Base-by-base conservation (phyloP, 495 filamentous ascomycete genomes). In the Oidiodendron maius region DNA sequence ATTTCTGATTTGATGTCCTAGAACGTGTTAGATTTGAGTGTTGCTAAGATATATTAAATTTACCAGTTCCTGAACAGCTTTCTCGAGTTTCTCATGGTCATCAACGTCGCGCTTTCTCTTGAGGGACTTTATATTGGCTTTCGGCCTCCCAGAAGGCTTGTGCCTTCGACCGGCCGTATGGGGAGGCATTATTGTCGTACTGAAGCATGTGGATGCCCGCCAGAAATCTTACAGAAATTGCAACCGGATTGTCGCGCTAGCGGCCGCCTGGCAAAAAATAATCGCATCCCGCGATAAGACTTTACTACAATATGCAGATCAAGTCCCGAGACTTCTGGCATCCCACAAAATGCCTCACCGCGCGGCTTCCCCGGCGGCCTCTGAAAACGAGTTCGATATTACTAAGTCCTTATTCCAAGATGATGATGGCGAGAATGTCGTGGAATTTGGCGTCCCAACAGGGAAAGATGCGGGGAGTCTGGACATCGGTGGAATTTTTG, bases 351-450 rank as follows among this genome's bases (percentile, higher is more conserved):
- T 61, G 58, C 58, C 54, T 52, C 55, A 61, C 42, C 80, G 87
- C 58, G 81, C 74, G 48, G 73, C 72, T n/a, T 96, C 93, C 39
- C 91, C 91, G 44, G 79, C 86, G 15, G 68, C 71, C 51, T 97
- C 93, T 41, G 91, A 96, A 69, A 87, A 83, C 55, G 93, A 94
- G 57, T 82, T 93, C 61, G 93, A 98, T 56, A 95, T 98, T 46
- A 81, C 86, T 4, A 80, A 71, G 37, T 82, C 84, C 4, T 71
- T 96, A n/a, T 87, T 93, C 60, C 69, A 80, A 43, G 63, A 71
- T 51, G 76, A 79, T 43, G 68, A 46, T 46, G 66, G 52, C 40
- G 40, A 58, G 58, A 60, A 57, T 55, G 64, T 70, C 56, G 39
- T 47, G 9, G 59, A 64, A 44, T 56, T 67, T 42, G 64, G 57